Evolutionary conservation across 805 yeast genomes (phyloP), one percentile per base, ranked within the genome.

Genomic region (Hanseniaspora taiwanica): DNA sequence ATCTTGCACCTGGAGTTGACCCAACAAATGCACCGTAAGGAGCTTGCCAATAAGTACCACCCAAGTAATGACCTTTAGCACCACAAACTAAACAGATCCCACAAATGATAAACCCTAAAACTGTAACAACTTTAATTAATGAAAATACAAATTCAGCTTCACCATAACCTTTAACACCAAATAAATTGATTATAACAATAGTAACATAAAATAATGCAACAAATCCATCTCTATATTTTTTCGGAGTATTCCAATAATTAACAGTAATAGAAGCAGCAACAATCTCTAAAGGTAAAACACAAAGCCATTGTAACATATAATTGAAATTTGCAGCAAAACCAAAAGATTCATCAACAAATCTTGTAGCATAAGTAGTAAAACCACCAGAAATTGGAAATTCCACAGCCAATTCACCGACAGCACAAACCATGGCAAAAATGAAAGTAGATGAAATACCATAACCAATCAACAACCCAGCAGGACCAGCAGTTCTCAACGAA

Each of bases 351-450:
- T 76, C 79, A 40, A 77, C 59, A 49, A 76, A 75, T 46, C 72
- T 61, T n/a, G 76, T 62, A 9, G 76, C 69, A 54, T 71, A 76
- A n/a, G 78, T 69, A 33, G 74, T 67, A 48, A 76, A 76, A 6
- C 80, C 76, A 54, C 82, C 82, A 7, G 78, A 66, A 14, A 75
- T 67, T 9, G 82, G 82, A 55, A 70, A 74, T 3, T 75, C 64
- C 29, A 75, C 72, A 24, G 78, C 72, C 43, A 76, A 45, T 50
- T 76, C 82, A 43, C 78, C 78, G 20, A 75, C 55, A 2, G 81
- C 72, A 58, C 76, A 79, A 47, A 76, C 72, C 50, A 78, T 72
- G 46, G 66, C 60, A 56, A 65, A 76, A 37, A 77, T 69, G 64
- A 77, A 65, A 6, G 72, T 52, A 42, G 80, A 78, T 13, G 72